These are phyloP conservation scores for Acacia melanoxylon DNA, from an alignment of 306 rosid genomes.

Conservation along the genomic window DNA sequence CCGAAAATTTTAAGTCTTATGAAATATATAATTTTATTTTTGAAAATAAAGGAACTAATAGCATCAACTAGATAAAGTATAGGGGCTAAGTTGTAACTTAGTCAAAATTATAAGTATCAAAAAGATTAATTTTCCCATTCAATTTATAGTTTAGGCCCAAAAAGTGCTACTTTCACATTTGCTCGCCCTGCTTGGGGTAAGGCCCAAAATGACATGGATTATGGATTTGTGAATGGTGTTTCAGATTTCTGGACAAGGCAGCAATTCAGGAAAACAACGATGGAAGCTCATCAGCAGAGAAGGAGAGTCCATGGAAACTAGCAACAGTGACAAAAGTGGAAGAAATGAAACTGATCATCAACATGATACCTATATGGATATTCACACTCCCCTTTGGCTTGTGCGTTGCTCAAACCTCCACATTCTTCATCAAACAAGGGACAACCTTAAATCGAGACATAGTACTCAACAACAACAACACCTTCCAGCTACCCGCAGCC, in stretches of 20 bases:
- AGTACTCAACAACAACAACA: neutral
- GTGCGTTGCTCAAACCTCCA: constrained; percentile 69
- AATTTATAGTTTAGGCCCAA: neutral
- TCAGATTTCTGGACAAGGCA: constrained; percentile 92
- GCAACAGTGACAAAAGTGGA: constrained; percentile 75
- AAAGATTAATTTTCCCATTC: too few relatives aligned
- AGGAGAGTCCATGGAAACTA: constrained; percentile 67
- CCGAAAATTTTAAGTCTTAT: too few relatives aligned
- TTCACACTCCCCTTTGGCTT: constrained; percentile 71
- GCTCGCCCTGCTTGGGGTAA: neutral
- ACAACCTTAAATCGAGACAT: constrained; percentile 50
- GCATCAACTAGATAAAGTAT: too few relatives aligned
- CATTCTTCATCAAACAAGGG: constrained; percentile 87
- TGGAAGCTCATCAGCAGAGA: constrained; percentile 32
- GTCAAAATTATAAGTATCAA: too few relatives aligned
- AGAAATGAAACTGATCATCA: constrained; percentile 82
- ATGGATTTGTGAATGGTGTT: neutral
- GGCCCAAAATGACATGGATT: neutral
- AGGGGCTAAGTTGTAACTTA: neutral
- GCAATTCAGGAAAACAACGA: constrained; percentile 55
- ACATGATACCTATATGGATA: constrained; percentile 86
- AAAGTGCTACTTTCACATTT: neutral
- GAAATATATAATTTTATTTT: too few relatives aligned
- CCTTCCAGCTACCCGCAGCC: constrained; percentile 73
- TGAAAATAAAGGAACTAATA: too few relatives aligned